Evolutionary conservation across 805 yeast species (phyloP).

Genomic region (Dipodascus albidus): DNA sequence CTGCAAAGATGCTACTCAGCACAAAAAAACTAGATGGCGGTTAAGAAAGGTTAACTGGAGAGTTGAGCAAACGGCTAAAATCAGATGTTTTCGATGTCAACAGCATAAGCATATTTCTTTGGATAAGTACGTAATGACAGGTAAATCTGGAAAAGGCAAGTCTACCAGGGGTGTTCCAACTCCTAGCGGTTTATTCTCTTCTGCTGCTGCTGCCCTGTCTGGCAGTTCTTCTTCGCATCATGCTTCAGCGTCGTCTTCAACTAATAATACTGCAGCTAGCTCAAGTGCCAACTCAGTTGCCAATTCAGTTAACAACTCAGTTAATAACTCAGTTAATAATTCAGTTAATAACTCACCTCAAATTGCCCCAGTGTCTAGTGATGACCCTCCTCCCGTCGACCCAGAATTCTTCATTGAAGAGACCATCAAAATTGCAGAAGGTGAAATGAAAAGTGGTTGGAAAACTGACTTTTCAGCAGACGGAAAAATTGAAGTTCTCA

Average conservation of each 20-base stretch:
- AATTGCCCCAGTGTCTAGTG: neutral
- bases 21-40: conserved; percentile 54
- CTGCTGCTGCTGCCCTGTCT: conserved; percentile 5
- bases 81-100: conserved; percentile 47
- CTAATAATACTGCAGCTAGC: neutral
- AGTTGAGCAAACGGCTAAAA: conserved; percentile 66
- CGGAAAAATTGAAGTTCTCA: conserved; percentile 62
- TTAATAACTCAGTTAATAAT: neutral
- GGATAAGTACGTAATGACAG: neutral
- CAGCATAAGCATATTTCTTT: conserved; percentile 29
- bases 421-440: conserved; percentile 57
- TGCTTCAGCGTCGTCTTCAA: neutral
- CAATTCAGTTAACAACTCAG: neutral
- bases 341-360: neutral
- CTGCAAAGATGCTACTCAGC: conserved; percentile 10
- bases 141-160: conserved; percentile 11
- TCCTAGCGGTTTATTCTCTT: conserved; percentile 2
- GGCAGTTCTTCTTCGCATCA: neutral
- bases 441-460: conserved; percentile 89
- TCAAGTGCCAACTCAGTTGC: neutral
- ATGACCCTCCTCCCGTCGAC: neutral
- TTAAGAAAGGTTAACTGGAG: conserved; percentile 85
- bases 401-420: conserved; percentile 38
- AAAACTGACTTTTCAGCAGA: conserved; percentile 73
- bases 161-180: conserved; percentile 11